phyloP scores from a whole-genome alignment of 2,329 filamentous ascomycete species.

The Fusarium redolens region DNA sequence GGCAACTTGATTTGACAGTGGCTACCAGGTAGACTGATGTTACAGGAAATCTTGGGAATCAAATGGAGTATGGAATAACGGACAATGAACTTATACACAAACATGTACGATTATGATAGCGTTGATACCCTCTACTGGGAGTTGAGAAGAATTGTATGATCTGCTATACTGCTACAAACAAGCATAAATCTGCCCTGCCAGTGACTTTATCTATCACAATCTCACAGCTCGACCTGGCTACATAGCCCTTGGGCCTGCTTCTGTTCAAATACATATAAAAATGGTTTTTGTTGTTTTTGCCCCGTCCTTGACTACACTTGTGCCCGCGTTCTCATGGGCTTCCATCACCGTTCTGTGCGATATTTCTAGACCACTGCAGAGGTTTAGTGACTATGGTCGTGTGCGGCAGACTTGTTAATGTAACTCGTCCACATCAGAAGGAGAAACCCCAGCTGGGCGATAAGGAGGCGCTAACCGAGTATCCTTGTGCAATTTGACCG shows the following conservation, averaged over 20 bases:
- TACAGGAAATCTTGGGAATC: constrained; percentile 8
- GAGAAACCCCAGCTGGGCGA: constrained; percentile 38
- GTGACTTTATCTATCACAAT: constrained; percentile 31
- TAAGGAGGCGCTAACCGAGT: constrained; percentile 43
- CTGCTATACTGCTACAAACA: constrained; percentile 16
- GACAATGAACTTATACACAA: neutral
- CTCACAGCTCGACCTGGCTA: constrained; percentile 9
- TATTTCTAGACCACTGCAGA: neutral
- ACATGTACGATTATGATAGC: constrained; percentile 40
- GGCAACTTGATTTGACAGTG: neutral
- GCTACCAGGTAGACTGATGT: neutral
- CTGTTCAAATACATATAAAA: constrained; percentile 2
- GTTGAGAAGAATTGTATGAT: constrained; percentile 29
- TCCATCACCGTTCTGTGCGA: neutral
- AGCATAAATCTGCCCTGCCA: constrained; percentile 9
- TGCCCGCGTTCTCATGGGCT: too few relatives aligned
- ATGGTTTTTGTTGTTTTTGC: neutral
- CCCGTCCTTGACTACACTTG: neutral
- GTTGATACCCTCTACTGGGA: constrained; percentile 29
- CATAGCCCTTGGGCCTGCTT: neutral
- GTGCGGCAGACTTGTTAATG: constrained; percentile 38
- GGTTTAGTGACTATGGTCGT: too few relatives aligned
- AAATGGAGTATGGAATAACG: neutral
- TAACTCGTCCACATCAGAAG: constrained; percentile 51
- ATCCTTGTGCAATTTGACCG: constrained; percentile 34